Percentiles rank a stretch among this genome's conserved stretches.
phyloP scores from a whole-genome alignment of 192 early-diverging fungal species.

The Coemansia sp. region DNA sequence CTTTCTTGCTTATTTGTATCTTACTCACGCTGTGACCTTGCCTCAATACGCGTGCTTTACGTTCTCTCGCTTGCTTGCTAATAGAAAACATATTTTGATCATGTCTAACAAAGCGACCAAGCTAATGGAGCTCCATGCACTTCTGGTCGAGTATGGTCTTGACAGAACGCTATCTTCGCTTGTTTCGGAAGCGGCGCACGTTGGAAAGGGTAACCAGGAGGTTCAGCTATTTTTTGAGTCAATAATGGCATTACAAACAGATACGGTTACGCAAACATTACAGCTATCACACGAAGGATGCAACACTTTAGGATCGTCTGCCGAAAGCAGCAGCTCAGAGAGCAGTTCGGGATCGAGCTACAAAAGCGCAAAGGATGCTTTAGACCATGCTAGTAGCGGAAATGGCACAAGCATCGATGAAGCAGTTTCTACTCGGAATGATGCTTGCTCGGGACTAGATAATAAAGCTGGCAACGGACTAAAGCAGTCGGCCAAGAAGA shows the following conservation, averaged over 20 bases:
- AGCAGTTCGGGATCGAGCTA: constrained; percentile 32
- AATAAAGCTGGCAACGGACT: constrained; percentile 22
- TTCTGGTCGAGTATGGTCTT: constrained; percentile 37
- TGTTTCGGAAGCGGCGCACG: constrained; percentile 37
- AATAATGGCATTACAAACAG: constrained; percentile 1
- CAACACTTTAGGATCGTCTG: neutral
- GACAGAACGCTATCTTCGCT: constrained; percentile 27
- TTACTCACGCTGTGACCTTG: neutral
- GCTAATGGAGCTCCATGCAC: constrained; percentile 29
- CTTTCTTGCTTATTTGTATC: neutral
- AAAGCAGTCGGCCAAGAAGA: constrained; percentile 43
- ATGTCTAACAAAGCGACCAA: constrained; percentile 16
- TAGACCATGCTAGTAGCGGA: neutral
- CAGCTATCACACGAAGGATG: neutral
- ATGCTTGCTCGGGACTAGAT: constrained; percentile 7
- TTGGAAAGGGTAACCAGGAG: constrained; percentile 28
- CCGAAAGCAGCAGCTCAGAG: constrained; percentile 24
- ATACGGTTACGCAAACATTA: neutral
- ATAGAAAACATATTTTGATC: neutral
- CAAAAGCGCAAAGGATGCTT: constrained; percentile 18
- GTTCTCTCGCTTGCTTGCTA: too few species aligned
- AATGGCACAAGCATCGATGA: constrained; percentile 11
- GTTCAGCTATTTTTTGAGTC: constrained; percentile 37
- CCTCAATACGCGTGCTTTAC: too few species aligned
- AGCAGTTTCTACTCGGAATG: constrained; percentile 8